Evolutionary conservation across 1,284 basidiomycete genomes (phyloP).

Genomic region (Cystobasidium slooffiae): DNA sequence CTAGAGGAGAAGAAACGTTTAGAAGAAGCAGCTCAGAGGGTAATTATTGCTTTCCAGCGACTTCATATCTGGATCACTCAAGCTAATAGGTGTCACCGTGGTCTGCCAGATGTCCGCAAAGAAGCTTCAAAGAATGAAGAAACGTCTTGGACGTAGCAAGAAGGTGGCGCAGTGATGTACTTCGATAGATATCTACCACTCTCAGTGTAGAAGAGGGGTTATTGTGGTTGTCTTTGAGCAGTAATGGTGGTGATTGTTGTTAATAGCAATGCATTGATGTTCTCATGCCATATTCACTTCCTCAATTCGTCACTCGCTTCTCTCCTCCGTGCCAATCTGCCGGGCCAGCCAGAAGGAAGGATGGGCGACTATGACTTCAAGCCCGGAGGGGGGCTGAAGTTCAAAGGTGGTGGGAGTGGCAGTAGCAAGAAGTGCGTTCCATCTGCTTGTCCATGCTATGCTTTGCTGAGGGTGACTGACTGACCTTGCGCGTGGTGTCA

Average conservation of each 20-base stretch:
- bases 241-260: background rate
- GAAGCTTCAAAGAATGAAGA: constrained; percentile 53
- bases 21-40: constrained; percentile 50
- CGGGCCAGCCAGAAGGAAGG: background rate
- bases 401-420: constrained; percentile 66
- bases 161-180: constrained; percentile 45
- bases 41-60: constrained; percentile 5
- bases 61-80: too few species aligned
- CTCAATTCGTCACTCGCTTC: background rate
- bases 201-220: background rate
- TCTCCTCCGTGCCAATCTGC: constrained; percentile 4
- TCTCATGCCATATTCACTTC: background rate
- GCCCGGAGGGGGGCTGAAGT: constrained; percentile 84
- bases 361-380: constrained; percentile 75
- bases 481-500: background rate
- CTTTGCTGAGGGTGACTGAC: background rate
- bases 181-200: background rate
- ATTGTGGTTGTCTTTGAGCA: background rate
- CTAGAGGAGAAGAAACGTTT: constrained; percentile 51
- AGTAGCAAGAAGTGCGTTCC: constrained; percentile 72
- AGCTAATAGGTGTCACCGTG: background rate
- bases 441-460: background rate
- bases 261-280: background rate
- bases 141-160: constrained; percentile 51
- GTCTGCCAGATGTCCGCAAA: constrained; percentile 51